Percentiles rank a stretch among this genome's conserved stretches.
Conservation (phyloP, 202 grass and related monocot species). For the Carex arenaria region DNA sequence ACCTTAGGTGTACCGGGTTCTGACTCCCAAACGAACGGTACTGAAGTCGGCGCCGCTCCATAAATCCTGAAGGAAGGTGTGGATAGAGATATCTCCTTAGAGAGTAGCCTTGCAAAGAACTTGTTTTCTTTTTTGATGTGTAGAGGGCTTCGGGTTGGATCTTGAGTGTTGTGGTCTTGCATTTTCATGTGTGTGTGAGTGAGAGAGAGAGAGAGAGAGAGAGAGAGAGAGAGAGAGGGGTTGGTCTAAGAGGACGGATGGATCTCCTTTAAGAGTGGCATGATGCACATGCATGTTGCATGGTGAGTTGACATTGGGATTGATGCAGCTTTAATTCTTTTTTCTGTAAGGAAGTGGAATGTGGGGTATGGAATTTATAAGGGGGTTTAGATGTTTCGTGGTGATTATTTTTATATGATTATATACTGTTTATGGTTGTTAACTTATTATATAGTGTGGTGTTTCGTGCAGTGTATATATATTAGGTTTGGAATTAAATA, state of each 20-base stretch:
- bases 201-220: neutral
- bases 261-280: slow-evolving; percentile 14
- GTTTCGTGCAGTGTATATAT: neutral
- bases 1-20: slow-evolving; percentile 31
- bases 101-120: slow-evolving; percentile 30
- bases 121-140: slow-evolving; percentile 26
- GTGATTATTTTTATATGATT: slow-evolving; percentile 2
- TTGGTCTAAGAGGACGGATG: neutral
- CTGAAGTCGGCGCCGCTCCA: slow-evolving; percentile 13
- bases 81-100: slow-evolving; percentile 26
- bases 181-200: neutral
- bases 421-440: neutral
- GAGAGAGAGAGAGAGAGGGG: neutral
- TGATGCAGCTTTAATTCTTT: slow-evolving; percentile 17
- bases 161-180: slow-evolving; percentile 1
- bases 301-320: slow-evolving; percentile 25
- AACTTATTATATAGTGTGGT: neutral
- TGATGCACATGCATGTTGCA: slow-evolving; percentile 27
- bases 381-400: slow-evolving; percentile 20
- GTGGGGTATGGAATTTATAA: slow-evolving; percentile 30
- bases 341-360: slow-evolving; percentile 19
- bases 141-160: slow-evolving; percentile 17
- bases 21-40: slow-evolving; percentile 37
- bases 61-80: slow-evolving; percentile 32
- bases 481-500: neutral